Evolutionary conservation across 306 rosid genomes (phyloP), one percentile per base, ranked within the genome.

Genomic region (Cucumis melo): DNA sequence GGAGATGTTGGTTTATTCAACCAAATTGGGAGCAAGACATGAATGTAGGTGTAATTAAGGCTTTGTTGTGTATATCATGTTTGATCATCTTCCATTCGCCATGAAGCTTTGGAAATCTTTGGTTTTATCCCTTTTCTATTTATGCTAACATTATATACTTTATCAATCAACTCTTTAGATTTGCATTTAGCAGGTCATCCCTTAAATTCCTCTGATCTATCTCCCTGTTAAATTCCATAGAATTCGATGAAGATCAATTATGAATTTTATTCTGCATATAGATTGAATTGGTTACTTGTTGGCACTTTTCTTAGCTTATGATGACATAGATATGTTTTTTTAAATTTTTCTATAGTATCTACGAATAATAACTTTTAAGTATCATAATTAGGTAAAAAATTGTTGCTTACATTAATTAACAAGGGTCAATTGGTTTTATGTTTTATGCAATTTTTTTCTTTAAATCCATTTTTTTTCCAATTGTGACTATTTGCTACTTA

Each of bases 1-100:
- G 36, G 80, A 23, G 75, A 46, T 70, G 58, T 27, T 24, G 76
- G 59, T 71, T 71, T 71, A 48, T 48, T 71, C 59, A 27, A 58
- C 58, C 10, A 24, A 48, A 48, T 48, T 20, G 57, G 41, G 15
- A 16, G 56, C 9, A 71, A 14, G 58, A 71, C 59, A 46, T 48
- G 59, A 48, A 24, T 46, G 58, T 46, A 6, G 75, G 41, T 70
- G 39, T 46, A 48, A 20, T 71, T 46, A 53, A 24, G 29, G 42
- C 24, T 68, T 15, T 46, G 75, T 44, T 68, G 29, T 68, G 38
- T 20, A 44, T 68, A 23, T 44, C 39, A 70, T 70, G 36, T 42
- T 42, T 42, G 29, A 21, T 66, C 53, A 38, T 66, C 51, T 66
- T 65, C 73, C 73, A 17, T 39, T 39, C 8, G 39, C 73, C 27